Evolutionary conservation across 345 rosid genomes (phyloP).

Genomic region (Raphanus sativus): DNA sequence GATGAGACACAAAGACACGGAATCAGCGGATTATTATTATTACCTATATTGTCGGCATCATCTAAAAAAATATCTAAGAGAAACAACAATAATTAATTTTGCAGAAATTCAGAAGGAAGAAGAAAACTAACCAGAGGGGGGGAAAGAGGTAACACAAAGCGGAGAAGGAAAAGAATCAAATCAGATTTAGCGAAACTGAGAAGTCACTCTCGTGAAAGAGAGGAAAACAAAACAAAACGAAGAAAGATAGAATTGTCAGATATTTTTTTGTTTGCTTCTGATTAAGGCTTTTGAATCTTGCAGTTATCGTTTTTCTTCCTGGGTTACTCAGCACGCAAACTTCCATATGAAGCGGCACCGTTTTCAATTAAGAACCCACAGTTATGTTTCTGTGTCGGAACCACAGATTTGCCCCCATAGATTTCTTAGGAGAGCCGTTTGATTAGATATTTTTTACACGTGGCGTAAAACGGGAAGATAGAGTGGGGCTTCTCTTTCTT

Average conservation of each 20-base stretch:
- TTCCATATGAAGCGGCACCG: slow-evolving; percentile 1
- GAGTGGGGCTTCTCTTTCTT: neutral
- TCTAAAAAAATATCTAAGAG: slow-evolving; percentile 6
- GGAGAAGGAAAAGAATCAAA: neutral
- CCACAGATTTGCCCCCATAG: slow-evolving; percentile 27
- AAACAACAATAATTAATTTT: neutral
- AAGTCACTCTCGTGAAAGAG: slow-evolving; percentile 26
- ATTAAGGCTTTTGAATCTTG: slow-evolving; percentile 13
- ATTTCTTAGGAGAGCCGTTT: slow-evolving; percentile 11
- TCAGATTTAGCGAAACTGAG: neutral
- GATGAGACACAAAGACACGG: too few relatives aligned
- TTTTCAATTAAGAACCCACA: neutral
- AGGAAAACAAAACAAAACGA: neutral
- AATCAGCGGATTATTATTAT: neutral
- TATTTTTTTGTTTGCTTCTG: slow-evolving; percentile 26
- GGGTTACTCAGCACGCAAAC: slow-evolving; percentile 39
- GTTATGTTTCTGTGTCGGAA: slow-evolving; percentile 22
- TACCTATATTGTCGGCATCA: neutral
- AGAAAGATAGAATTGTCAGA: slow-evolving; percentile 25
- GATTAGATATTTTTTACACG: slow-evolving; percentile 37
- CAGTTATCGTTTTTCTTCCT: slow-evolving; percentile 22
- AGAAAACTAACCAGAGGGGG: slow-evolving; percentile 42
- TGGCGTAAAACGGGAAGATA: neutral
- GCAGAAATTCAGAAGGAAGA: neutral
- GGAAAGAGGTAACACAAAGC: slow-evolving; percentile 1